phyloP scores from a whole-genome alignment of 1,284 basidiomycete species.

The Malassezia sympodialis region DNA sequence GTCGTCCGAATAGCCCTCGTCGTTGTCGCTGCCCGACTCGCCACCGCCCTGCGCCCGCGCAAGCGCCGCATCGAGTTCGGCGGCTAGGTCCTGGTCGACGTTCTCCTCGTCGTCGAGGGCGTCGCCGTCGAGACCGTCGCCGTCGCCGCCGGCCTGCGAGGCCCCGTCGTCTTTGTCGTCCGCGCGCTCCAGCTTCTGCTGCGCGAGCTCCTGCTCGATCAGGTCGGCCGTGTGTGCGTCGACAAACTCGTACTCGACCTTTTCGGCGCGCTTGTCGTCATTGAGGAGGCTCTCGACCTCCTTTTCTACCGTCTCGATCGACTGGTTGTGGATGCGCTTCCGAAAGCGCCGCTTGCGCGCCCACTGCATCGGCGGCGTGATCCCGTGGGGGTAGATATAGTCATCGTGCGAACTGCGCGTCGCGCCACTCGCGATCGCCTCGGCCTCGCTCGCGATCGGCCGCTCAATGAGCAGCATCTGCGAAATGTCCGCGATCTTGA shows the following conservation, averaged over 20 bases:
- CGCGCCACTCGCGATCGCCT: conserved; percentile 54
- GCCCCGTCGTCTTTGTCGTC: conserved; percentile 18
- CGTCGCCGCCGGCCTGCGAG: conserved; percentile 25
- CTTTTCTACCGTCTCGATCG: conserved; percentile 92
- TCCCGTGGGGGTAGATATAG: conserved; percentile 92
- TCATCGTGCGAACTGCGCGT: conserved; percentile 65
- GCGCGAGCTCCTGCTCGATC: conserved; percentile 16
- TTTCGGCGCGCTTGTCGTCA: conserved; percentile 69
- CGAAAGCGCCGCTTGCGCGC: conserved; percentile 86
- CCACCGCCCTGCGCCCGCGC: conserved; percentile 52
- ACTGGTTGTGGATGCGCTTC: conserved; percentile 75
- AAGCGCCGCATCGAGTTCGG: conserved; percentile 50
- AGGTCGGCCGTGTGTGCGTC: conserved; percentile 21
- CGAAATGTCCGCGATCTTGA: conserved; percentile 97
- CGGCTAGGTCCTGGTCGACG: conserved; percentile 50
- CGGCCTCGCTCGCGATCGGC: conserved; percentile 51
- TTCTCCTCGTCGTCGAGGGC: conserved; percentile 58
- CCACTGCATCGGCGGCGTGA: conserved; percentile 84
- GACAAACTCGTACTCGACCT: conserved; percentile 53
- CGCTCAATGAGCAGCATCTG: conserved; percentile 50
- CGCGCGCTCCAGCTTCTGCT: not conserved
- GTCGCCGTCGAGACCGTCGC: conserved; percentile 7
- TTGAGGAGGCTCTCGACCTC: conserved; percentile 84
- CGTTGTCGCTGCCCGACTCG: conserved; percentile 46
- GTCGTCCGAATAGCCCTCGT: conserved; percentile 42